Percentiles rank a stretch among this genome's conserved stretches.
These are phyloP conservation scores for Lignosus rhinocerotis DNA, from an alignment of 1,284 basidiomycete genomes.

Conservation along the genomic window DNA sequence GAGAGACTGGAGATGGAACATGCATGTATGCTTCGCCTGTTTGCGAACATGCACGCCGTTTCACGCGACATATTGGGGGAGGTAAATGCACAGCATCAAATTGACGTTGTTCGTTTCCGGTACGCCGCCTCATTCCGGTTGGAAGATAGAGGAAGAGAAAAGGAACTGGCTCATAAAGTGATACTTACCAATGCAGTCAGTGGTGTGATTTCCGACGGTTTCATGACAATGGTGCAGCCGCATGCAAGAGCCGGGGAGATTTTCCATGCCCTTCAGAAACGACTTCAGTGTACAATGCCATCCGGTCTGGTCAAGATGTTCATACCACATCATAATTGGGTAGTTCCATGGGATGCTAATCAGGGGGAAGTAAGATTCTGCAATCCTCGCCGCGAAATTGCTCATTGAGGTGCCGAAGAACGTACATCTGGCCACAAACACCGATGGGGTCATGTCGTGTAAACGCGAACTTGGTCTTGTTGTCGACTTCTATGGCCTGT, in stretches of 20 bases:
- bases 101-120: neutral
- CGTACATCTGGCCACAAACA: slow-evolving; percentile 88
- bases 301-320: neutral
- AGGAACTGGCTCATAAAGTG: neutral
- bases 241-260: slow-evolving; percentile 87
- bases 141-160: neutral
- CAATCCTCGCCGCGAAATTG: neutral
- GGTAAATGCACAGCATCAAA: neutral
- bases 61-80: no score
- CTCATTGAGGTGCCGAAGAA: slow-evolving; percentile 15
- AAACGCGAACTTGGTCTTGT: slow-evolving; percentile 79
- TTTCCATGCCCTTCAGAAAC: slow-evolving; percentile 76
- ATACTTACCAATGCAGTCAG: slow-evolving; percentile 77
- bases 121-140: neutral
- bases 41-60: no score
- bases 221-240: slow-evolving; percentile 88
- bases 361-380: neutral
- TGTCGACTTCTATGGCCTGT: slow-evolving; percentile 81
- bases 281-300: neutral
- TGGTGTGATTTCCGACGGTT: slow-evolving; percentile 91
- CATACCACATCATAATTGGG: slow-evolving; percentile 87
- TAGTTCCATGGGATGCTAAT: slow-evolving; percentile 89
- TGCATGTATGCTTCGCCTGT: no score
- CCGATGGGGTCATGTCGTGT: slow-evolving; percentile 93
- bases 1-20: no score